A percentile compares a stretch with the other conserved stretches of the same genome.
These are phyloP conservation scores for Funneliformis mosseae DNA, from an alignment of 192 early-diverging fungal genomes.

Conservation along the genomic window DNA sequence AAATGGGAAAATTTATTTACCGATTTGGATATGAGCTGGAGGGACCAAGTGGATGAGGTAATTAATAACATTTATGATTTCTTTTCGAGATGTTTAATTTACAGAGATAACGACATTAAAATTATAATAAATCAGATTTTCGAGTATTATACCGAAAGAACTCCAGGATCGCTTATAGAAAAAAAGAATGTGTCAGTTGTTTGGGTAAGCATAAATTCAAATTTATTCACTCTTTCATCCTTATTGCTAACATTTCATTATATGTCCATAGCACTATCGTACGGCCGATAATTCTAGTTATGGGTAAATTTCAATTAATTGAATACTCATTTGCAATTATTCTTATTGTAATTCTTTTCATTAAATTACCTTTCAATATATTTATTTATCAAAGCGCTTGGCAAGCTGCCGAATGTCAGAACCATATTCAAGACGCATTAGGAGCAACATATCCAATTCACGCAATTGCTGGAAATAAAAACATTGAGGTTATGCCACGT, in stretches of 20 bases:
- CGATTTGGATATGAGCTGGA: conserved; percentile 66
- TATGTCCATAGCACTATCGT: conserved; percentile 59
- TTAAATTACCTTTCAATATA: neutral
- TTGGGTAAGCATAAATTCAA: conserved; percentile 50
- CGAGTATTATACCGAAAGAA: conserved; percentile 82
- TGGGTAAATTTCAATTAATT: conserved; percentile 34
- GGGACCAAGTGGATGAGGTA: conserved; percentile 65
- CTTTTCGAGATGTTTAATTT: neutral
- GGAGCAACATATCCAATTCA: conserved; percentile 71
- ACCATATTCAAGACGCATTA: conserved; percentile 77
- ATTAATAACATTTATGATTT: neutral
- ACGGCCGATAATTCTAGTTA: conserved; percentile 60
- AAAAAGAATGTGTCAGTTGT: conserved; percentile 70
- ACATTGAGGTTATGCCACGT: conserved; percentile 71
- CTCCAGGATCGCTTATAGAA: conserved; percentile 78
- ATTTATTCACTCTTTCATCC: neutral
- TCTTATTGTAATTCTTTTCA: neutral
- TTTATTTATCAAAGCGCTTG: conserved; percentile 48
- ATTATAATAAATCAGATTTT: conserved; percentile 55
- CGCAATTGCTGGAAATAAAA: conserved; percentile 63
- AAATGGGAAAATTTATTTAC: conserved; percentile 64
- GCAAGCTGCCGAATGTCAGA: conserved; percentile 84
- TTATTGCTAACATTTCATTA: neutral
- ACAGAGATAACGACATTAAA: neutral
- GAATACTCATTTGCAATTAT: neutral